Conservation (phyloP, 768 basidiomycete genomes). For the Russula sp. region DNA sequence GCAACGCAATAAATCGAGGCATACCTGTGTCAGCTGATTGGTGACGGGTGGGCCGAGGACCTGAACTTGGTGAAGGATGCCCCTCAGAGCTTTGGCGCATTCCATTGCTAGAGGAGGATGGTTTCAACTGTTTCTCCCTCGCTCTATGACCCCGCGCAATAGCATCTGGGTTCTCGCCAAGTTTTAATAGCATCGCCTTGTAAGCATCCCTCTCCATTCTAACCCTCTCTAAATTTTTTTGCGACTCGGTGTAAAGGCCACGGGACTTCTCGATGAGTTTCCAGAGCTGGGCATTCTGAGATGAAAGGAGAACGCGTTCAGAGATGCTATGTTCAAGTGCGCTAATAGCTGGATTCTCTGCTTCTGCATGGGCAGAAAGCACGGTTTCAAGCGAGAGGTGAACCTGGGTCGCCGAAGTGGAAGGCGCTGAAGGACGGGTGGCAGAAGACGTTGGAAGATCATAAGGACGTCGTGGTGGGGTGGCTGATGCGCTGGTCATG, state of each 20-base stretch:
- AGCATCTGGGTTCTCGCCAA: conserved; percentile 42
- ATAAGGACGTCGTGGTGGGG: conserved; percentile 17
- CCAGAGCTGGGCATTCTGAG: conserved; percentile 90
- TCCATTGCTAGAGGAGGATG: conserved; percentile 28
- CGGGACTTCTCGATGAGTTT: conserved; percentile 92
- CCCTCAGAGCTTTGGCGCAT: conserved; percentile 22
- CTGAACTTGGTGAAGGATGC: conserved; percentile 14
- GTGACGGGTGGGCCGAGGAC: conserved; percentile 20
- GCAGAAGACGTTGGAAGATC: conserved; percentile 11
- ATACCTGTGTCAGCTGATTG: conserved; percentile 32
- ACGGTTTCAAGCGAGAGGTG: conserved; percentile 41
- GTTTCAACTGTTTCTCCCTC: conserved; percentile 26
- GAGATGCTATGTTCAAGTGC: conserved; percentile 72
- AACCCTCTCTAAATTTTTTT: conserved; percentile 82
- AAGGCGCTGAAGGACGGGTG: conserved; percentile 24
- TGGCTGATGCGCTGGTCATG: conserved; percentile 14
- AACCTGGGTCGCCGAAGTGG: conserved; percentile 26
- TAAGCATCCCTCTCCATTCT: conserved; percentile 70
- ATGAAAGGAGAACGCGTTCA: conserved; percentile 73
- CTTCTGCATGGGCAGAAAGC: conserved; percentile 45
- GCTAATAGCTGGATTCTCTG: conserved; percentile 43
- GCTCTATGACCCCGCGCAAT: conserved; percentile 27
- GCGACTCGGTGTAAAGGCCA: conserved; percentile 65
- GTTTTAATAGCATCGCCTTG: conserved; percentile 30
- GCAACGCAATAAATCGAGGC: conserved; percentile 8